Conservation (phyloP, 2,329 filamentous ascomycete genomes). For the Hypoxylon sp. region DNA sequence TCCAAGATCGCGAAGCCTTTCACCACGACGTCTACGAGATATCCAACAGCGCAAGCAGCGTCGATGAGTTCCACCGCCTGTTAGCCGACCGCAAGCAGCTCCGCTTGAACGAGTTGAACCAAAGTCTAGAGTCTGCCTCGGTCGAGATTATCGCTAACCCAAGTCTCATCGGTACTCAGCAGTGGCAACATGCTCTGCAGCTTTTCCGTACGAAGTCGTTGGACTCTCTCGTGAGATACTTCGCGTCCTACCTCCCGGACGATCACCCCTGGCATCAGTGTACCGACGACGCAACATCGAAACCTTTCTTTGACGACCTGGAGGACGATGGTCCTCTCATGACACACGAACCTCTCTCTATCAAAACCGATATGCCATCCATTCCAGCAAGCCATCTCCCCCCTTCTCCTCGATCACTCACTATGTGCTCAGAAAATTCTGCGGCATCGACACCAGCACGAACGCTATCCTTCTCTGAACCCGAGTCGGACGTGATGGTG, state of each 20-base stretch:
- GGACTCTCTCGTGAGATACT: conserved; percentile 72
- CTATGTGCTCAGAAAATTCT: conserved; percentile 60
- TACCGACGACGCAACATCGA: conserved; percentile 51
- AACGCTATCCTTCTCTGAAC: conserved; percentile 66
- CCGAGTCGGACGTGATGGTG: conserved; percentile 59
- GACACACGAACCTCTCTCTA: conserved; percentile 61
- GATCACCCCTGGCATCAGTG: conserved; percentile 60
- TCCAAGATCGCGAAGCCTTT: conserved; percentile 72
- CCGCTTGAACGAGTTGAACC: conserved; percentile 67
- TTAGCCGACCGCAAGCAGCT: conserved; percentile 67
- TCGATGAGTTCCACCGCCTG: conserved; percentile 67
- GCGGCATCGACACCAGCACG: conserved; percentile 60
- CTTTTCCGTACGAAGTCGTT: conserved; percentile 71
- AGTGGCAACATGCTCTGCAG: conserved; percentile 71
- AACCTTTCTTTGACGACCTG: conserved; percentile 58
- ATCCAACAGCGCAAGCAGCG: conserved; percentile 63
- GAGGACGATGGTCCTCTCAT: conserved; percentile 57
- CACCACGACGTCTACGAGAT: conserved; percentile 73
- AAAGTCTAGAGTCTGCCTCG: conserved; percentile 69
- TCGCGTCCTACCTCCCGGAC: conserved; percentile 69
- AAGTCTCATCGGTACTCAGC: conserved; percentile 68
- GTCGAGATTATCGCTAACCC: conserved; percentile 73
- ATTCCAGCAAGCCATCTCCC: conserved; percentile 55
- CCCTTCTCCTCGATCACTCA: conserved; percentile 65
- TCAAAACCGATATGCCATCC: conserved; percentile 43